Conservation (phyloP, 352 stramenopile species). For the Thalassiosira oceanica region DNA sequence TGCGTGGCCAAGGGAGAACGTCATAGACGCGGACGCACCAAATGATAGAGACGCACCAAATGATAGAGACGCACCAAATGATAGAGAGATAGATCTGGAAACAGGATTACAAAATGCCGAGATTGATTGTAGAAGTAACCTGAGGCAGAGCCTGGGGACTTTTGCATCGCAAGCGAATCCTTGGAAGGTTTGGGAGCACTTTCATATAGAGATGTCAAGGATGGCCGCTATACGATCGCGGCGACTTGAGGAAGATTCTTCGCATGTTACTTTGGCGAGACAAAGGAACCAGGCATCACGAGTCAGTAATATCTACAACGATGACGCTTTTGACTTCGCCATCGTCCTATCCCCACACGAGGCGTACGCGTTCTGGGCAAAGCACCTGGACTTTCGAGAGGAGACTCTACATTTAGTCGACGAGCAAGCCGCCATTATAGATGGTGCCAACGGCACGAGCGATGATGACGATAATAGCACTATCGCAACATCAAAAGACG, state of each 20-base stretch:
- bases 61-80: neutral
- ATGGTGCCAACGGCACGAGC: slow-evolving; percentile 11
- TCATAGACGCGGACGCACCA: neutral
- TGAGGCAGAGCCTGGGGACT: slow-evolving; percentile 9
- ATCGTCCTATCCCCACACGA: slow-evolving; percentile 72
- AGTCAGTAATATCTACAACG: slow-evolving; percentile 51
- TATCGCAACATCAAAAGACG: slow-evolving; percentile 30
- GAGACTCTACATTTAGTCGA: slow-evolving; percentile 59
- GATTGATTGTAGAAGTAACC: neutral
- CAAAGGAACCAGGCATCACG: slow-evolving; percentile 40
- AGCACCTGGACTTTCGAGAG: slow-evolving; percentile 76
- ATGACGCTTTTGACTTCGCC: slow-evolving; percentile 78
- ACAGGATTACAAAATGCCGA: slow-evolving; percentile 9
- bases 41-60: neutral
- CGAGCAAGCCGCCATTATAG: slow-evolving; percentile 15
- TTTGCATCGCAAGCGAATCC: slow-evolving; percentile 32
- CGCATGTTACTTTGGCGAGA: slow-evolving; percentile 46
- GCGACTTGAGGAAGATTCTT: slow-evolving; percentile 36
- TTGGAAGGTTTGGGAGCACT: slow-evolving; percentile 47
- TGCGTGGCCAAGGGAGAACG: slow-evolving; percentile 23
- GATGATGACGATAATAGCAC: slow-evolving; percentile 49
- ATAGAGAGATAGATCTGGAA: slow-evolving; percentile 17
- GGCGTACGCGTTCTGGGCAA: slow-evolving; percentile 72
- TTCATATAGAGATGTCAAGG: slow-evolving; percentile 51
- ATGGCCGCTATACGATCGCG: slow-evolving; percentile 22